Conservation (phyloP, 2,329 filamentous ascomycete species). For the Tolypocladium pustulatum region DNA sequence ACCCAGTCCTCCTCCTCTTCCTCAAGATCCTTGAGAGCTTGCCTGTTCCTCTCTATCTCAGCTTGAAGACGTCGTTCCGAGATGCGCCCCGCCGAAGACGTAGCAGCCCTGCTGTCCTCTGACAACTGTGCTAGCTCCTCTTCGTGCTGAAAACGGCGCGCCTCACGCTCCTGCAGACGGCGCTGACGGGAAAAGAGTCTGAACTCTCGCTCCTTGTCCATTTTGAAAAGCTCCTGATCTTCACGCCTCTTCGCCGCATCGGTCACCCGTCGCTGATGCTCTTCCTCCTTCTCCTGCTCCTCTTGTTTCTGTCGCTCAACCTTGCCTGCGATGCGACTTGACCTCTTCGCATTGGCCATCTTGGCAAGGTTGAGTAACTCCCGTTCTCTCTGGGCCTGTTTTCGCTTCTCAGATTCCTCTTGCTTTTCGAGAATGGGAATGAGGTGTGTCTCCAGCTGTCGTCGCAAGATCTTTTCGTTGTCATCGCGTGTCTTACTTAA, state of each 20-base stretch:
- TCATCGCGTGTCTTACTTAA: slow-evolving; percentile 69
- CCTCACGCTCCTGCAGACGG: slow-evolving; percentile 75
- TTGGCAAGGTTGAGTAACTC: slow-evolving; percentile 76
- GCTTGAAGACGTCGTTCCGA: slow-evolving; percentile 74
- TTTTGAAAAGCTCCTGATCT: slow-evolving; percentile 45
- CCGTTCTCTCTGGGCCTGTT: slow-evolving; percentile 58
- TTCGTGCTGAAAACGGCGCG: slow-evolving; percentile 72
- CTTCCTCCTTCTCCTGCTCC: slow-evolving; percentile 59
- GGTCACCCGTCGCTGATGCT: slow-evolving; percentile 39
- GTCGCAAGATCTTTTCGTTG: slow-evolving; percentile 71
- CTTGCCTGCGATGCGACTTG: slow-evolving; percentile 77
- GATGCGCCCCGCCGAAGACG: slow-evolving; percentile 46
- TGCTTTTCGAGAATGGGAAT: slow-evolving; percentile 76
- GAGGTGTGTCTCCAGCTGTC: slow-evolving; percentile 65
- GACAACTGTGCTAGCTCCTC: slow-evolving; percentile 73
- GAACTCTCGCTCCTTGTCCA: slow-evolving; percentile 66
- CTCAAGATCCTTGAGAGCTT: slow-evolving; percentile 62
- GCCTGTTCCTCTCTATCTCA: slow-evolving; percentile 70
- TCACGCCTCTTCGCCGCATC: slow-evolving; percentile 56
- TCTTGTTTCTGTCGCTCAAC: slow-evolving; percentile 68
- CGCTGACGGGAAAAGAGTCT: slow-evolving; percentile 77
- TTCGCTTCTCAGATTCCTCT: slow-evolving; percentile 61
- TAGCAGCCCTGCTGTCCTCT: slow-evolving; percentile 57
- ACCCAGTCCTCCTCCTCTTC: slow-evolving; percentile 78
- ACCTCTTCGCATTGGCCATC: slow-evolving; percentile 87